These are phyloP conservation scores for Salix dunnii DNA, from an alignment of 345 rosid genomes.

Conservation along the genomic window DNA sequence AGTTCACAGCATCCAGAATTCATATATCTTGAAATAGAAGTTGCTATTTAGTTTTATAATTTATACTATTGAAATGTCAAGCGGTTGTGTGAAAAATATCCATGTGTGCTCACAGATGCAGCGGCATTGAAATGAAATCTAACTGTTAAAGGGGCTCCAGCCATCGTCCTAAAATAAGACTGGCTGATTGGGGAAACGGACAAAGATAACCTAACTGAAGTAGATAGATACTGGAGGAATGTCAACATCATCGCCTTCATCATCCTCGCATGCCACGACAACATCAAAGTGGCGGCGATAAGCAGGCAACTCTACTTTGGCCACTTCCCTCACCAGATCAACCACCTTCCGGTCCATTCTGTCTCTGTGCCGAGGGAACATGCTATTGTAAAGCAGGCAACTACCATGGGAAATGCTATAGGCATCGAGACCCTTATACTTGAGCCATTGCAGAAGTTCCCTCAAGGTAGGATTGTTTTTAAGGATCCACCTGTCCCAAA, in stretches of 20 bases:
- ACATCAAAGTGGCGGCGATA: conserved; percentile 75
- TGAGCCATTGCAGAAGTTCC: conserved; percentile 77
- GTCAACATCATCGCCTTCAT: conserved; percentile 76
- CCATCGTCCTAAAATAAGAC: background rate
- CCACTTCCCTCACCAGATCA: conserved; percentile 84
- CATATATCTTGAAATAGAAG: background rate
- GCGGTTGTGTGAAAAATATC: background rate
- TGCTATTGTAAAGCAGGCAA: conserved; percentile 73
- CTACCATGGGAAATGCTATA: conserved; percentile 95
- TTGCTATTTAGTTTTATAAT: background rate
- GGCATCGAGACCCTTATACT: conserved; percentile 70
- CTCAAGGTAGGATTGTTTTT: conserved; percentile 62
- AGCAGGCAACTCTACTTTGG: conserved; percentile 69
- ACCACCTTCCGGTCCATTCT: conserved; percentile 76
- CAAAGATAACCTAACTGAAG: conserved; percentile 35
- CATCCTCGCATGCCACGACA: conserved; percentile 91
- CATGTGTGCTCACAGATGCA: background rate
- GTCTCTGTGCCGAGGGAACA: conserved; percentile 81
- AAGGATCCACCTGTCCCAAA: conserved; percentile 94
- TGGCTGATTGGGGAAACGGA: background rate
- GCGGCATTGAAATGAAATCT: background rate
- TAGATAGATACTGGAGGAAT: conserved; percentile 83
- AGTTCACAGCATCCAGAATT: background rate
- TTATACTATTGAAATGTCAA: background rate
- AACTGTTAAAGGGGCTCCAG: background rate